Percentiles rank a stretch among this genome's conserved stretches.
These are phyloP conservation scores for Camelina sativa DNA, from an alignment of 345 rosid species.

Conservation along the genomic window DNA sequence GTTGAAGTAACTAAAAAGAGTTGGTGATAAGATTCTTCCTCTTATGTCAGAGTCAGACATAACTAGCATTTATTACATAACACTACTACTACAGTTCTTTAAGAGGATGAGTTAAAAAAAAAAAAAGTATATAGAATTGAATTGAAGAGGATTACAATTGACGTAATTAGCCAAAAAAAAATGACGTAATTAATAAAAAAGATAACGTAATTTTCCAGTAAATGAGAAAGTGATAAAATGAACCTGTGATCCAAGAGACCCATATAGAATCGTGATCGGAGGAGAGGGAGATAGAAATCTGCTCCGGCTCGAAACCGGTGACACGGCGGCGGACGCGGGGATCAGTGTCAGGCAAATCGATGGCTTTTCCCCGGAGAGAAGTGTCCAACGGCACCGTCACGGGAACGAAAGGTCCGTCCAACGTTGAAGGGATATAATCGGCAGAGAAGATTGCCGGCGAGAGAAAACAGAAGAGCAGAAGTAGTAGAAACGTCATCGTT, in stretches of 20 bases:
- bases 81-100: not conserved
- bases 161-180: not conserved
- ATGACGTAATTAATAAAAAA: too few species aligned
- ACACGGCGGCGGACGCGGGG: conserved; percentile 64
- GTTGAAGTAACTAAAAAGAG: conserved; percentile 18
- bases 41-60: conserved; percentile 16
- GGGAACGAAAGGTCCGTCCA: conserved; percentile 73
- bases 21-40: conserved; percentile 20
- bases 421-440: conserved; percentile 53
- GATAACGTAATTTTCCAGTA: not conserved
- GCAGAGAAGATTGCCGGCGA: conserved; percentile 24
- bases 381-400: conserved; percentile 64
- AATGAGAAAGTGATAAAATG: conserved; percentile 4
- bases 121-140: not conserved
- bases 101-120: not conserved
- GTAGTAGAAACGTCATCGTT: conserved; percentile 42
- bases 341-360: conserved; percentile 71
- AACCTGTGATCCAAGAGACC: conserved; percentile 85
- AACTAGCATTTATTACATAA: conserved; percentile 34
- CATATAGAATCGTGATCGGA: conserved; percentile 61
- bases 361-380: conserved; percentile 60
- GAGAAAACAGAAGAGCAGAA: conserved; percentile 22
- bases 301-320: conserved; percentile 66
- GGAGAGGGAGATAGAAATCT: conserved; percentile 67
- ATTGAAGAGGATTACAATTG: conserved; percentile 1